phyloP scores from a whole-genome alignment of 148 eudicot species.

The Limonium bicolor region DNA sequence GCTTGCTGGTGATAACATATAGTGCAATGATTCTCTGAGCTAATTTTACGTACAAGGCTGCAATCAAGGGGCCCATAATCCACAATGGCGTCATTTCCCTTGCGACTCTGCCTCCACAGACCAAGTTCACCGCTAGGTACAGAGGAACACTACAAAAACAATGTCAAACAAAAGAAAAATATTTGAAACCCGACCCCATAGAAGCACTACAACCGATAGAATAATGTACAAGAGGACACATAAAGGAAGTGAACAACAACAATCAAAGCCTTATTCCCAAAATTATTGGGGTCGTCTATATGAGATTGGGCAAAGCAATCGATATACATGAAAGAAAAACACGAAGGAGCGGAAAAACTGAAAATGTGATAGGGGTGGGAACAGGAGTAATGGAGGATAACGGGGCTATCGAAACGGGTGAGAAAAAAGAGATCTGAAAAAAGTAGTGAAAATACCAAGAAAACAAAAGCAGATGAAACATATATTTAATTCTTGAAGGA shows the following conservation, averaged over 20 bases:
- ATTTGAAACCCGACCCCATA: no score
- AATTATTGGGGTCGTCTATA: no score
- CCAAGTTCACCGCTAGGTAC: conserved; percentile 45
- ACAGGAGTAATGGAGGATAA: no score
- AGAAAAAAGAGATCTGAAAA: no score
- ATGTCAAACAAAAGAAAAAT: conserved; percentile 1
- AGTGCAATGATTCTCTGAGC: conserved; percentile 1
- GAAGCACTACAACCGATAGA: no score
- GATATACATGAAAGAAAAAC: no score
- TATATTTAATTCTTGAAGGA: not conserved
- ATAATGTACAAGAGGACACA: not conserved
- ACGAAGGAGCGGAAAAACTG: no score
- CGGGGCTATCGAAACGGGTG: no score
- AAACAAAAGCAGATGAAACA: not conserved
- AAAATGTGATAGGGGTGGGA: no score
- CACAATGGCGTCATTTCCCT: conserved; percentile 82
- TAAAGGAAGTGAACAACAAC: not conserved
- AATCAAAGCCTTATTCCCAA: no score
- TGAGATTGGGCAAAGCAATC: no score
- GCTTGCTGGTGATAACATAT: not conserved
- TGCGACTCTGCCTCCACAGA: conserved; percentile 62
- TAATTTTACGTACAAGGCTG: conserved; percentile 1
- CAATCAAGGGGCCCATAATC: conserved; percentile 51
- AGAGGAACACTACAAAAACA: conserved; percentile 54
- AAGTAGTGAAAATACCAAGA: no score